Percentiles rank a stretch among this genome's conserved stretches.
These are phyloP conservation scores for Plasmopara halstedii DNA, from an alignment of 352 stramenopile genomes.

Conservation along the genomic window DNA sequence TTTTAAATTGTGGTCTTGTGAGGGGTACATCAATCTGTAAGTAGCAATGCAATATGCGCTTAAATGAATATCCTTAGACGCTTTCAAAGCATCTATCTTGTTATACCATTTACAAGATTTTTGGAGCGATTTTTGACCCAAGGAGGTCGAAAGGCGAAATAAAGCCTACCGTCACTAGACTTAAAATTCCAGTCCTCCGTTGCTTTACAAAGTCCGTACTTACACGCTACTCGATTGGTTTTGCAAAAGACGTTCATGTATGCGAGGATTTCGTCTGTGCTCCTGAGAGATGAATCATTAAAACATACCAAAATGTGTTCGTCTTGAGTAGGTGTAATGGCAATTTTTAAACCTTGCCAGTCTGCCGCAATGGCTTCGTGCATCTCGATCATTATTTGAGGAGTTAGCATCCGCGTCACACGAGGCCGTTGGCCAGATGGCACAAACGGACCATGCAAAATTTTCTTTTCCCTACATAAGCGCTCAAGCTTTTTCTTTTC, in stretches of 20 bases:
- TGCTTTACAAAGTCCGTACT: slow-evolving; percentile 71
- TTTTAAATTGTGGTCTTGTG: too few relatives aligned
- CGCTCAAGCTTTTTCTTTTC: slow-evolving; percentile 44
- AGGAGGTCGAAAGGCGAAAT: slow-evolving; percentile 51
- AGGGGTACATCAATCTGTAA: too few relatives aligned
- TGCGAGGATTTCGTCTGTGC: slow-evolving; percentile 51
- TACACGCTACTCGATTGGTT: slow-evolving; percentile 52
- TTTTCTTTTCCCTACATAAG: slow-evolving; percentile 68
- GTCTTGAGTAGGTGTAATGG: slow-evolving; percentile 44
- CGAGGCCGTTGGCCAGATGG: slow-evolving; percentile 43
- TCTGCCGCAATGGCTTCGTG: slow-evolving; percentile 48
- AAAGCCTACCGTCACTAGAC: slow-evolving; percentile 45
- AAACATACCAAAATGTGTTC: slow-evolving; percentile 63
- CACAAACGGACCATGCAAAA: slow-evolving; percentile 57
- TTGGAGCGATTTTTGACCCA: slow-evolving; percentile 62
- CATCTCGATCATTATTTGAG: slow-evolving; percentile 67
- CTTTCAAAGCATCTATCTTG: background rate
- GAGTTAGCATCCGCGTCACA: slow-evolving; percentile 56
- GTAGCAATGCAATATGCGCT: too few relatives aligned
- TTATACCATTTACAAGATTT: slow-evolving; percentile 35
- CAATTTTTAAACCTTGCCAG: slow-evolving; percentile 53
- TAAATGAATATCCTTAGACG: background rate
- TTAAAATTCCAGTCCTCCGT: slow-evolving; percentile 76
- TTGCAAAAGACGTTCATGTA: slow-evolving; percentile 82
- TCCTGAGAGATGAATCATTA: slow-evolving; percentile 32